phyloP scores from a whole-genome alignment of 768 basidiomycete genomes.

The Russula sp. region DNA sequence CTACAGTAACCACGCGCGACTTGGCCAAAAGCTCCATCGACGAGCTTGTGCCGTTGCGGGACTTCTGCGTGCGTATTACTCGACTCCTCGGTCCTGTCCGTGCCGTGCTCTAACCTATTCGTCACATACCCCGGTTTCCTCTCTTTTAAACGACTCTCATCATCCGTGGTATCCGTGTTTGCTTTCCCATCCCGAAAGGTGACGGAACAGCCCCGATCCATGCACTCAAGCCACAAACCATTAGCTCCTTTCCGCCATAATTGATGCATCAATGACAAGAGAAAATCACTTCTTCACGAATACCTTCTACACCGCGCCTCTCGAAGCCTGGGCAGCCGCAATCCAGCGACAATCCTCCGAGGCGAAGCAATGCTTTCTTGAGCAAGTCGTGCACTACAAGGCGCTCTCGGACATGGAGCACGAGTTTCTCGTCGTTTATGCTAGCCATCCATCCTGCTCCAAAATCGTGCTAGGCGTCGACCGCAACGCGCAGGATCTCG shows the following conservation, averaged over 20 bases:
- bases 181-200: too few relatives aligned
- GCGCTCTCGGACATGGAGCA: conserved; percentile 29
- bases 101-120: too few relatives aligned
- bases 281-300: conserved; percentile 9
- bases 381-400: conserved; percentile 30
- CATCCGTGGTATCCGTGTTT: too few relatives aligned
- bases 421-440: conserved; percentile 28
- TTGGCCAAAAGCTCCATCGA: too few relatives aligned
- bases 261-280: background rate
- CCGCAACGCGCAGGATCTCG: conserved; percentile 24
- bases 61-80: too few relatives aligned
- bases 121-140: too few relatives aligned
- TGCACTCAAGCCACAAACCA: too few relatives aligned
- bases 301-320: conserved; percentile 14
- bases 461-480: conserved; percentile 27
- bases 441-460: conserved; percentile 17
- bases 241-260: background rate
- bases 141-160: too few relatives aligned
- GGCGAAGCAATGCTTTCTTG: conserved; percentile 18
- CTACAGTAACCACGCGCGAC: too few relatives aligned
- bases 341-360: conserved; percentile 15
- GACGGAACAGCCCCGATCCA: background rate
- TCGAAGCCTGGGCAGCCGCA: conserved; percentile 24
- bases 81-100: too few relatives aligned
- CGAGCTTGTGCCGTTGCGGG: too few relatives aligned